phyloP scores from a whole-genome alignment of 148 eudicot genomes.

The Chenopodium album region DNA sequence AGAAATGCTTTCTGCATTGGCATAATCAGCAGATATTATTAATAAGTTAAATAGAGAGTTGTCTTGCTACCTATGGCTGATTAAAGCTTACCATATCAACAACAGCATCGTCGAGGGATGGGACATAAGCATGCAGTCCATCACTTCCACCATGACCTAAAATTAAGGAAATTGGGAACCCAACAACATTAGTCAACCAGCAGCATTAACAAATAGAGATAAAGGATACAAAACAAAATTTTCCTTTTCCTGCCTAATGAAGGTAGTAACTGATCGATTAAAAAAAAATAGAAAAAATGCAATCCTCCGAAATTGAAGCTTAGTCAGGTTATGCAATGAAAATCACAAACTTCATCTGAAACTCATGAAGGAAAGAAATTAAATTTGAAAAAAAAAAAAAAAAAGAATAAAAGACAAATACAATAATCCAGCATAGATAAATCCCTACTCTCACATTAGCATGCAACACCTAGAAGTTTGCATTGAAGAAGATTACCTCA shows the following conservation, averaged over 20 bases:
- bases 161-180: not conserved
- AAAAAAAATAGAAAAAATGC: not conserved
- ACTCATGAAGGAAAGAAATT: not conserved
- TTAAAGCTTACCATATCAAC: conserved; percentile 53
- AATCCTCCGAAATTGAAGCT: not conserved
- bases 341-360: not conserved
- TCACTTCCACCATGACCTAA: conserved; percentile 96
- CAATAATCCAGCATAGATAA: not conserved
- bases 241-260: not conserved
- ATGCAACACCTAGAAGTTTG: not conserved
- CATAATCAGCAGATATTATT: not conserved
- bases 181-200: not conserved
- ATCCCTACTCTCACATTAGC: not conserved
- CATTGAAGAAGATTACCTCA: not conserved
- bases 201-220: not conserved
- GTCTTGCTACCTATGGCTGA: not conserved
- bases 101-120: conserved; percentile 76
- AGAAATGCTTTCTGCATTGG: conserved; percentile 55
- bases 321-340: not conserved
- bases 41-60: not conserved
- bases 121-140: conserved; percentile 88
- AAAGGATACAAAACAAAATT: not conserved
- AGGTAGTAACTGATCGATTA: too few relatives aligned
- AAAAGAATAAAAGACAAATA: too few relatives aligned
- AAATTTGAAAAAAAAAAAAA: too few relatives aligned